Percentiles rank a stretch among this genome's conserved stretches.
These are phyloP conservation scores for Tolypocladium amazonense DNA, from an alignment of 2,329 filamentous ascomycete genomes.

Conservation along the genomic window DNA sequence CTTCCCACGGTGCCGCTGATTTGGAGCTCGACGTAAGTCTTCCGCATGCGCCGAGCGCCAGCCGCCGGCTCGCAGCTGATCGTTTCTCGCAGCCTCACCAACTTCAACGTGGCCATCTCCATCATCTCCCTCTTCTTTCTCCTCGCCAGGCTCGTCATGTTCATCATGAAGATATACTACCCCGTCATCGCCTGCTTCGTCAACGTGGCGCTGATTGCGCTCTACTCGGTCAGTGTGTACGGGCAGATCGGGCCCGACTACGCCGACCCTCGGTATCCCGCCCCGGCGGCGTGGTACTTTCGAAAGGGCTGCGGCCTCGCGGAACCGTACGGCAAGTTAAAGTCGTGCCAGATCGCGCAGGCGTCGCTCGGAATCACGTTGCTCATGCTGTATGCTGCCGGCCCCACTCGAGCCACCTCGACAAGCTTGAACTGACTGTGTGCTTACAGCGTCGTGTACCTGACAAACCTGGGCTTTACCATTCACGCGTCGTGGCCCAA, in stretches of 20 bases:
- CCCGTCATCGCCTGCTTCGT: slow-evolving; percentile 52
- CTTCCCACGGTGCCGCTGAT: slow-evolving; percentile 54
- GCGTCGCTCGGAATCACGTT: slow-evolving; percentile 53
- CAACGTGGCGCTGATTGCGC: slow-evolving; percentile 43
- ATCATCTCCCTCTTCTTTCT: slow-evolving; percentile 68
- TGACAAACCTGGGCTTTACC: slow-evolving; percentile 46
- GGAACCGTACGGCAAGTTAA: slow-evolving; percentile 37
- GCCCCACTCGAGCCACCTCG: background rate
- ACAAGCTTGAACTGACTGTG: background rate
- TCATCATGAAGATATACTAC: slow-evolving; percentile 61
- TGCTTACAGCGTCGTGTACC: slow-evolving; percentile 44
- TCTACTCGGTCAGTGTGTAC: slow-evolving; percentile 57
- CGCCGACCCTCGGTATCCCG: slow-evolving; percentile 51
- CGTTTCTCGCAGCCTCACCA: slow-evolving; percentile 46
- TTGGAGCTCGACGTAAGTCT: slow-evolving; percentile 61
- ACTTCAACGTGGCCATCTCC: slow-evolving; percentile 68
- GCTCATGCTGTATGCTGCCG: slow-evolving; percentile 53
- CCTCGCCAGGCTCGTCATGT: slow-evolving; percentile 57
- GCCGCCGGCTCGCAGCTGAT: background rate
- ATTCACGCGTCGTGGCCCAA: slow-evolving; percentile 49
- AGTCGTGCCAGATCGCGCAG: slow-evolving; percentile 59
- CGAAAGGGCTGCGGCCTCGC: slow-evolving; percentile 57
- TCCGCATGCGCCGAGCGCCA: background rate
- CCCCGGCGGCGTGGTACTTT: slow-evolving; percentile 64
- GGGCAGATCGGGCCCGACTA: slow-evolving; percentile 66